phyloP scores from a whole-genome alignment of 78 protist genomes.

The Emiliania huxleyi region DNA sequence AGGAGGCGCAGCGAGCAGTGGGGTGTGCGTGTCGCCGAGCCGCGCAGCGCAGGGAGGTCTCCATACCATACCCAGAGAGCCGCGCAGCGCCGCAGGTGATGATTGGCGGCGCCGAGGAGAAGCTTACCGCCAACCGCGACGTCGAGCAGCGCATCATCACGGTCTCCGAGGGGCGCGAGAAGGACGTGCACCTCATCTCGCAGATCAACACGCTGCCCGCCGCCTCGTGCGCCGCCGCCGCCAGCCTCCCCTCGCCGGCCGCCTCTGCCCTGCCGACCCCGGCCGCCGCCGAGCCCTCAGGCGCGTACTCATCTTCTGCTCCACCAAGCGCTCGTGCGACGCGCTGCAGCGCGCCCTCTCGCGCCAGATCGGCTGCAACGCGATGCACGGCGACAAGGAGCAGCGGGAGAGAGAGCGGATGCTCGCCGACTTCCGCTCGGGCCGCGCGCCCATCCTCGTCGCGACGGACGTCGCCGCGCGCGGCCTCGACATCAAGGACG shows the following conservation, averaged over 20 bases:
- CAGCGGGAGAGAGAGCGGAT: conserved; percentile 51
- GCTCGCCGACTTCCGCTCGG: background rate
- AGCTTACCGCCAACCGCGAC: background rate
- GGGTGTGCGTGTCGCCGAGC: too few relatives aligned
- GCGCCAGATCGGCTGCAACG: background rate
- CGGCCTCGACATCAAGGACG: conserved; percentile 75
- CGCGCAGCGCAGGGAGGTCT: too few relatives aligned
- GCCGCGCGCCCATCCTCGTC: conserved; percentile 37
- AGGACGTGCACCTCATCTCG: background rate
- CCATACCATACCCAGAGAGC: too few relatives aligned
- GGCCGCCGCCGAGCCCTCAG: background rate
- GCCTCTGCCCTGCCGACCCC: too few relatives aligned
- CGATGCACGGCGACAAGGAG: conserved; percentile 58
- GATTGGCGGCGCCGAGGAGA: background rate
- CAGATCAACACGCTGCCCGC: background rate
- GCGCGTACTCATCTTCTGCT: conserved; percentile 39
- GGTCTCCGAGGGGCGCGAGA: background rate
- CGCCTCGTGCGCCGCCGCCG: too few relatives aligned
- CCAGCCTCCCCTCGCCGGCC: too few relatives aligned
- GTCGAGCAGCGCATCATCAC: background rate
- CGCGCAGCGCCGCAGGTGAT: too few relatives aligned
- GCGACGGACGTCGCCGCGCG: conserved; percentile 84
- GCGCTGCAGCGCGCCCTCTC: background rate
- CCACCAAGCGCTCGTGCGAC: conserved; percentile 3
- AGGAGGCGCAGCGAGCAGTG: too few relatives aligned